A percentile compares a stretch with the other conserved stretches of the same genome.
Evolutionary conservation across 163 green algal genomes (phyloP).

Genomic region (Scenedesmus sp.): DNA sequence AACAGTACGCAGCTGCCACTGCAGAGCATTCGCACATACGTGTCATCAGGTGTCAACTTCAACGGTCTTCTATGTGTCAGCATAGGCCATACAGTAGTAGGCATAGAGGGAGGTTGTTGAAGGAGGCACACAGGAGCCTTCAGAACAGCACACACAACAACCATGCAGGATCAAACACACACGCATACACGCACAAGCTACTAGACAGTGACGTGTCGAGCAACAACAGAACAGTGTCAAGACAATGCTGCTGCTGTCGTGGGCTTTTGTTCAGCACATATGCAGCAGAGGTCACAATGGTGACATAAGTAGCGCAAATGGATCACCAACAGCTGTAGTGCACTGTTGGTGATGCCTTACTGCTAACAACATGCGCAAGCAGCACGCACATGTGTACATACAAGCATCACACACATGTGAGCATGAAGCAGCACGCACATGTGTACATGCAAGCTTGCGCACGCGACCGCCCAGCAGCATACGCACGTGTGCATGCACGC

Average conservation of each 20-base stretch:
- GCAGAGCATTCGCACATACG: neutral
- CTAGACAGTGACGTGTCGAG: neutral
- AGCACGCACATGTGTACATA: neutral
- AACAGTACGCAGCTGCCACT: neutral
- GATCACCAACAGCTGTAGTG: neutral
- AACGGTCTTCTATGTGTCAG: neutral
- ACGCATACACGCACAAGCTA: neutral
- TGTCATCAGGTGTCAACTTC: neutral
- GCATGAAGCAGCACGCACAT: neutral
- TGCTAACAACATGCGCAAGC: neutral
- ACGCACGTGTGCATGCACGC: neutral
- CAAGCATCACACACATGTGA: neutral
- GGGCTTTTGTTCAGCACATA: slow-evolving; percentile 1
- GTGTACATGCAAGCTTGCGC: neutral
- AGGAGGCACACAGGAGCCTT: too few relatives aligned
- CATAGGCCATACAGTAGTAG: neutral
- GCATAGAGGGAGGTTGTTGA: neutral
- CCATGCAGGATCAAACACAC: neutral
- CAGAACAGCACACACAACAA: neutral
- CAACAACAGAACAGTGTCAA: neutral
- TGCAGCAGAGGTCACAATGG: neutral
- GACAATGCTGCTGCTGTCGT: neutral
- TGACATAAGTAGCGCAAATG: neutral
- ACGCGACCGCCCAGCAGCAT: neutral
- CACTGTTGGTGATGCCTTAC: neutral